Conservation (phyloP, 202 grass and related monocot species). For the Alloteropsis angusta region DNA sequence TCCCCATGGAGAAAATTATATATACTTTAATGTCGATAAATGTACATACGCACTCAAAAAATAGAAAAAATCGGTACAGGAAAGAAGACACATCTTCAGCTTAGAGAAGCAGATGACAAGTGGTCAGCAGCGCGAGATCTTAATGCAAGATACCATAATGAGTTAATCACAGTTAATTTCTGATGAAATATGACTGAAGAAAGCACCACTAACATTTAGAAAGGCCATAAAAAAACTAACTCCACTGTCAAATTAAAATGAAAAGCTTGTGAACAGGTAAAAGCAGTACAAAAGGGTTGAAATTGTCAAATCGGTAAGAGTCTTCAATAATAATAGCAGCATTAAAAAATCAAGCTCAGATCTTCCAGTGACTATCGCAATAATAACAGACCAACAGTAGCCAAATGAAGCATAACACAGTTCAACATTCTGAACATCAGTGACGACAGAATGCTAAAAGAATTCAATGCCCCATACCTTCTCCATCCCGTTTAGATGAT, state of each 20-base stretch:
- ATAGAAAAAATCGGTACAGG: constrained; percentile 8
- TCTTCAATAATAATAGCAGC: constrained; percentile 4
- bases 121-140: background rate
- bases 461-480: constrained; percentile 23
- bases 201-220: background rate
- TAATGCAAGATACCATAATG: background rate
- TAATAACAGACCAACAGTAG: constrained; percentile 12
- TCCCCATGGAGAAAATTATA: background rate
- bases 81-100: no score
- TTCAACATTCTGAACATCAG: constrained; percentile 18
- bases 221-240: background rate
- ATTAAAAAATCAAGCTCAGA: background rate
- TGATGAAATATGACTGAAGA: background rate
- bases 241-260: background rate
- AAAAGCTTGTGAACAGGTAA: background rate
- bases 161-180: background rate
- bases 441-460: background rate
- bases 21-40: constrained; percentile 1
- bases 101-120: background rate
- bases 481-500: constrained; percentile 26
- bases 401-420: background rate
- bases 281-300: background rate
- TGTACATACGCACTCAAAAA: constrained; percentile 5
- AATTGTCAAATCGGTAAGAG: background rate
- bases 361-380: background rate